Base-by-base conservation (phyloP, 108 stramenopile genomes). In the Nitzschia sp. region DNA sequence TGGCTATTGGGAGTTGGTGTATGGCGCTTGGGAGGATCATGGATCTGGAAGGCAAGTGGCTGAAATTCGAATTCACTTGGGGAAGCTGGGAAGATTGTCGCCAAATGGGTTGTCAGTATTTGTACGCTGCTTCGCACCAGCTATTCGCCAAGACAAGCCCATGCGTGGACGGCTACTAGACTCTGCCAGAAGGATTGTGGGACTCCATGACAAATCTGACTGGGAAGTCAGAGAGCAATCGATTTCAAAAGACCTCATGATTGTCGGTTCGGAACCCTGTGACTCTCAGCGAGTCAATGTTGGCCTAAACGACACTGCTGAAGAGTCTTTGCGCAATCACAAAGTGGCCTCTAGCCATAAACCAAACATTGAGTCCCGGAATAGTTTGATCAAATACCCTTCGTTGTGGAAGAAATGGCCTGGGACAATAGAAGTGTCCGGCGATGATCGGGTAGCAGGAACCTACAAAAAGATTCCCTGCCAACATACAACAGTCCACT, bases 401-500 rank as follows among this genome's bases (percentile, higher is more conserved):
- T 42, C 65, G 41, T 57, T 52, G 41, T 91, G 86, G 86, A 71
- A 84, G 44, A 78, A 65, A 6, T 91, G 86, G 86, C 89, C 89
- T 20, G 34, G 63, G 24, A 63, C 52, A 57, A 66, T 89, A 26
- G 54, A 22, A 10, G 63, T 87, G 17, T 25, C 54, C 2, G 77
- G 79, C 57, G 72, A 80, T 44, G 41, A 63, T 21, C 50, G 29
- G 11, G 57, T 67, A 9, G 50, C 12, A 11, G 84, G 87, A 17
- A 72, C 46, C 10, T 88, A 88, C 57, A 34, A 38, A 10, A 71
- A 77, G 21, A 52, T 56, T 1, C 41, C 39, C 11, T 88, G 87
- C 50, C 59, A 63, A n/a, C 84, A 85, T 21, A 82, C 87, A 3
- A 40, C 80, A 3, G 82, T 80, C 22, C 83, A 83, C 22, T 70